phyloP scores from a whole-genome alignment of 768 basidiomycete species.

The Mycena rosella region DNA sequence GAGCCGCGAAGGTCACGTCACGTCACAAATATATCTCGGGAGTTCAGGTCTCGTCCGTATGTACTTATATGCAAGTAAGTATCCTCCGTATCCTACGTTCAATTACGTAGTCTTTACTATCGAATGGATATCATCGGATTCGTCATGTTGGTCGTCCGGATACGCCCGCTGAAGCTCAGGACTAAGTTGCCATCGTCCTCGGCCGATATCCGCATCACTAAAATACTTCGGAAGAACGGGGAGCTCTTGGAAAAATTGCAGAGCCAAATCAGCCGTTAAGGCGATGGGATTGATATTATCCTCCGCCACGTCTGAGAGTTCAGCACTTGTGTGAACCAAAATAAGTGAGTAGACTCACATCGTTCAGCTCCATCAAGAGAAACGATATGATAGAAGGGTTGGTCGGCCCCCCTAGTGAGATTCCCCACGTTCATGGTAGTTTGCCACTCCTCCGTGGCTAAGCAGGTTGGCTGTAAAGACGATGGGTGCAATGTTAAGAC shows the following conservation, averaged over 20 bases:
- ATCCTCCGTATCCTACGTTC: too few species aligned
- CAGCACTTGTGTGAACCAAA: background rate
- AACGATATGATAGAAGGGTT: slow-evolving; percentile 57
- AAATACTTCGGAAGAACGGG: slow-evolving; percentile 38
- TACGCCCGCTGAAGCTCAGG: slow-evolving; percentile 56
- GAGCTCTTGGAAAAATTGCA: slow-evolving; percentile 39
- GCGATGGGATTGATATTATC: slow-evolving; percentile 28
- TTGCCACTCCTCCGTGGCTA: slow-evolving; percentile 51
- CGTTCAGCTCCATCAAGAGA: slow-evolving; percentile 46
- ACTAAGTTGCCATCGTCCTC: slow-evolving; percentile 45
- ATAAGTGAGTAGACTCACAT: slow-evolving; percentile 43
- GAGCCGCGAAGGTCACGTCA: too few species aligned
- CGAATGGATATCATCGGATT: too few species aligned
- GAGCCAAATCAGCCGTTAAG: slow-evolving; percentile 24
- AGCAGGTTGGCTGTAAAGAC: slow-evolving; percentile 18
- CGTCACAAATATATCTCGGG: too few species aligned
- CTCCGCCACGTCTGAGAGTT: slow-evolving; percentile 30
- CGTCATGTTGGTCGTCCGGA: slow-evolving; percentile 61
- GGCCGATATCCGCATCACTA: slow-evolving; percentile 46
- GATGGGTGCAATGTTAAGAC: background rate
- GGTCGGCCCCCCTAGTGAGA: slow-evolving; percentile 50
- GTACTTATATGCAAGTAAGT: too few species aligned
- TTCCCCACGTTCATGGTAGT: slow-evolving; percentile 49
- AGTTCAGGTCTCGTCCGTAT: too few species aligned
- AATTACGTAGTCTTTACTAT: too few species aligned